Evolutionary conservation across 2,329 filamentous ascomycete species (phyloP), one percentile per base, ranked within the genome.

Genomic region (Talaromyces rugulosus): DNA sequence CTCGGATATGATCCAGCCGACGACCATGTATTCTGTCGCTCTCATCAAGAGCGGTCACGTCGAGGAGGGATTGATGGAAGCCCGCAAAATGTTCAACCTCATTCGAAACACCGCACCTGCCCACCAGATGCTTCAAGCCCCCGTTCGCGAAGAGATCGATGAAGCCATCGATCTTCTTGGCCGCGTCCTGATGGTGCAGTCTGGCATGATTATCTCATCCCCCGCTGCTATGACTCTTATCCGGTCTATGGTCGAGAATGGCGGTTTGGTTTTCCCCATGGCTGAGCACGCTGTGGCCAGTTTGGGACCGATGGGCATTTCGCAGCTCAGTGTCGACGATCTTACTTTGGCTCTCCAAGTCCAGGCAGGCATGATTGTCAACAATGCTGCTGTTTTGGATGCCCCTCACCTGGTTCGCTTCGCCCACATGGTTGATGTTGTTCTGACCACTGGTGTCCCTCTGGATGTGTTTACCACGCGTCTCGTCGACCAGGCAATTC

Each of bases 11-110:
- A 89, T 96, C 65, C 92, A 96, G 78, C 90, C 92, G 28, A 89
- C 92, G 12, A 86, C 91, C 62, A 96, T 97, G 92, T 96, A 94
- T 71, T 87, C 90, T 14, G 87, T 96, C 62, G 91, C 92, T 55
- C 82, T 98, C 75, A 89, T 98, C 72, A 90, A 91, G 59, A 91
- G 90, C 65, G 92, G 92, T 50, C 88, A 92, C 70, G 85, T 93
- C 56, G 87, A 89, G n/a, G 91, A 94, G 71, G 95, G 89, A 56
- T 78, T 98, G 62, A 81, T 83, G 12, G 87, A 95, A 72, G 88
- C 90, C 9, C 90, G 95, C 68, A 82, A 87, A 71, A 96, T 96
- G 91, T 96, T 97, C 75, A 82, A 88, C 71, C 88, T 90, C 64
- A 92, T 97, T 68, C 88, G 90, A 63, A 84, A 86, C 62, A 80